Percentiles rank a stretch among this genome's conserved stretches.
Evolutionary conservation across 495 filamentous ascomycete genomes (phyloP).

Genomic region (Stereocaulon alpinum): DNA sequence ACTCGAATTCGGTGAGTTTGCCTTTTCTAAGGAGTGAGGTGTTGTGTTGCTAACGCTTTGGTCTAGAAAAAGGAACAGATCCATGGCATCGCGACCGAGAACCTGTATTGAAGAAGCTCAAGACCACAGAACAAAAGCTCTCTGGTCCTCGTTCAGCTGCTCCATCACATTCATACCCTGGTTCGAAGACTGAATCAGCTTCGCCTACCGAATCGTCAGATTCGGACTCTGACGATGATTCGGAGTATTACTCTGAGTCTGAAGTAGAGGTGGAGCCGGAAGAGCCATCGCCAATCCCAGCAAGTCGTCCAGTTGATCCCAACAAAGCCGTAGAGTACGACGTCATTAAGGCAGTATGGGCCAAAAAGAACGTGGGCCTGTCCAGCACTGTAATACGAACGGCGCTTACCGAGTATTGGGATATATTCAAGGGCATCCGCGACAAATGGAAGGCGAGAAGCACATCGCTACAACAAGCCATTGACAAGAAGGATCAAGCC

Average conservation of each 20-base stretch:
- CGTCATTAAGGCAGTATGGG: conserved; percentile 55
- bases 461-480: conserved; percentile 46
- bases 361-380: conserved; percentile 35
- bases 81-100: conserved; percentile 20
- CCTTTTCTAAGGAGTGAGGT: neutral
- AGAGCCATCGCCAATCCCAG: conserved; percentile 45
- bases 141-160: conserved; percentile 14
- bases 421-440: conserved; percentile 50
- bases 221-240: conserved; percentile 42
- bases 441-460: conserved; percentile 53
- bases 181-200: conserved; percentile 9
- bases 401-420: conserved; percentile 48
- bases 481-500: conserved; percentile 37
- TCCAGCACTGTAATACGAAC: conserved; percentile 23
- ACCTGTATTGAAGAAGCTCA: conserved; percentile 24
- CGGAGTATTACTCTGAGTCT: conserved; percentile 38
- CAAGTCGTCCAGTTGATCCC: conserved; percentile 39
- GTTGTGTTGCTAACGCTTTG: conserved; percentile 4
- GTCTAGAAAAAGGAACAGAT: conserved; percentile 22
- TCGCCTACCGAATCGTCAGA: conserved; percentile 22
- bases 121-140: conserved; percentile 13
- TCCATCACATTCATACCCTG: conserved; percentile 5
- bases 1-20: conserved; percentile 16
- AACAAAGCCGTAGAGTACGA: conserved; percentile 51
- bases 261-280: conserved; percentile 34